Percentiles rank a stretch among this genome's conserved stretches.
These are phyloP conservation scores for Solanum pimpinellifolium DNA, from an alignment of 257 asterid genomes.

Conservation along the genomic window DNA sequence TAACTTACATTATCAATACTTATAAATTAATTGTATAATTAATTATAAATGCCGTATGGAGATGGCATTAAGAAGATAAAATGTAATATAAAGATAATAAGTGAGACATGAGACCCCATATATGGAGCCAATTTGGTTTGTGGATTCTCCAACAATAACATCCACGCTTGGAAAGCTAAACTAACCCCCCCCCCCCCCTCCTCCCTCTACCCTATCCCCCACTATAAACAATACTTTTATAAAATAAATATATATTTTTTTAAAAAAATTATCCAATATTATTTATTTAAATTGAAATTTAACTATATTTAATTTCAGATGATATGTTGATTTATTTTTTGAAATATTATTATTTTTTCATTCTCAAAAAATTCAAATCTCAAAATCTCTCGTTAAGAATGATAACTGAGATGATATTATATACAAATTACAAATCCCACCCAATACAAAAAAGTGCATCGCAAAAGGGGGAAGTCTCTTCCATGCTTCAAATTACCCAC, in stretches of 20 bases:
- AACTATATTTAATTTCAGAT: fast-evolving
- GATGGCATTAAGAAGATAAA: not conserved
- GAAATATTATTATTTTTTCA: fast-evolving
- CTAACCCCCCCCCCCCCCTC: not conserved
- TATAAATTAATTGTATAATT: not conserved
- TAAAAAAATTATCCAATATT: not conserved
- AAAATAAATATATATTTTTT: not conserved
- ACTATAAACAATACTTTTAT: not conserved
- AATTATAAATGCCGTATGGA: not conserved
- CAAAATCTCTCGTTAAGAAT: fast-evolving
- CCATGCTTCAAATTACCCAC: conserved; percentile 5
- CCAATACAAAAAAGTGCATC: conserved; percentile 14
- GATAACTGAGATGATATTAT: not conserved
- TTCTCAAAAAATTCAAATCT: fast-evolving
- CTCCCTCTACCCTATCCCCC: conserved; percentile 14
- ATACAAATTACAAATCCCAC: conserved; percentile 6
- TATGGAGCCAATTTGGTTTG: conserved; percentile 12
- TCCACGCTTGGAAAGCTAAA: conserved; percentile 46
- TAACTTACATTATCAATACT: not conserved
- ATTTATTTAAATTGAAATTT: fast-evolving
- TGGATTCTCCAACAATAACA: conserved; percentile 43
- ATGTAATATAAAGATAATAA: not conserved
- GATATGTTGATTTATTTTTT: fast-evolving
- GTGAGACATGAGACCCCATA: conserved; percentile 1
- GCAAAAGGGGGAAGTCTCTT: conserved; percentile 14